Percentiles rank a stretch among this genome's conserved stretches.
phyloP scores from a whole-genome alignment of 2,329 filamentous ascomycete species.

The Aspergillus caelatus region DNA sequence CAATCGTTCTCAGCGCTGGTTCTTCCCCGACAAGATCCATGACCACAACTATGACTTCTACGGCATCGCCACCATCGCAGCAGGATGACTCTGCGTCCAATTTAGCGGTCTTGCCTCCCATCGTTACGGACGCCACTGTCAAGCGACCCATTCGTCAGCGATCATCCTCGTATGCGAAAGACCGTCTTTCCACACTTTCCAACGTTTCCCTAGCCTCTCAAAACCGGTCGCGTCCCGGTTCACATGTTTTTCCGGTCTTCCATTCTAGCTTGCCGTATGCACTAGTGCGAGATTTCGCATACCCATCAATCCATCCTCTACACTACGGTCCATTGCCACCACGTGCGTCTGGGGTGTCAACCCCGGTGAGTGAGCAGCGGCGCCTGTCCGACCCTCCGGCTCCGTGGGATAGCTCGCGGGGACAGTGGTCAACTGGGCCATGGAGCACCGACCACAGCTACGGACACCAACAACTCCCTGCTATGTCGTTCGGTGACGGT shows the following conservation, averaged over 20 bases:
- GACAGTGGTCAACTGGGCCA: conserved; percentile 57
- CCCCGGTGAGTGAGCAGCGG: conserved; percentile 77
- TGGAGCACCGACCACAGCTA: conserved; percentile 54
- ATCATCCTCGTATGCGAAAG: conserved; percentile 78
- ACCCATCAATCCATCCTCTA: conserved; percentile 77
- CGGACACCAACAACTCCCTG: conserved; percentile 72
- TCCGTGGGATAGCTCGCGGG: conserved; percentile 71
- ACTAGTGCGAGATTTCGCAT: conserved; percentile 95
- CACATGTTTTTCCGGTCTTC: conserved; percentile 80
- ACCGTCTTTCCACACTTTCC: conserved; percentile 83
- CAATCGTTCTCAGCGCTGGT: conserved; percentile 17
- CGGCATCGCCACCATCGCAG: conserved; percentile 34
- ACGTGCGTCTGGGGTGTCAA: conserved; percentile 74
- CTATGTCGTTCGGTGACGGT: conserved; percentile 82
- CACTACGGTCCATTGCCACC: conserved; percentile 90
- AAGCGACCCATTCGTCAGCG: conserved; percentile 65
- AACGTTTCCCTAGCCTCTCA: conserved; percentile 61
- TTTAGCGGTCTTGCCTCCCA: conserved; percentile 46
- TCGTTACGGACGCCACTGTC: conserved; percentile 54
- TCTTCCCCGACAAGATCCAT: conserved; percentile 23
- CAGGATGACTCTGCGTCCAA: conserved; percentile 31
- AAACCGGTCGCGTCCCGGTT: conserved; percentile 73
- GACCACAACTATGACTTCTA: conserved; percentile 41
- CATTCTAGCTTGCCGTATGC: conserved; percentile 85
- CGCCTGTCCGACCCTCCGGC: conserved; percentile 77